phyloP scores from a whole-genome alignment of 345 rosid genomes.

The Gossypium ekmanianum region DNA sequence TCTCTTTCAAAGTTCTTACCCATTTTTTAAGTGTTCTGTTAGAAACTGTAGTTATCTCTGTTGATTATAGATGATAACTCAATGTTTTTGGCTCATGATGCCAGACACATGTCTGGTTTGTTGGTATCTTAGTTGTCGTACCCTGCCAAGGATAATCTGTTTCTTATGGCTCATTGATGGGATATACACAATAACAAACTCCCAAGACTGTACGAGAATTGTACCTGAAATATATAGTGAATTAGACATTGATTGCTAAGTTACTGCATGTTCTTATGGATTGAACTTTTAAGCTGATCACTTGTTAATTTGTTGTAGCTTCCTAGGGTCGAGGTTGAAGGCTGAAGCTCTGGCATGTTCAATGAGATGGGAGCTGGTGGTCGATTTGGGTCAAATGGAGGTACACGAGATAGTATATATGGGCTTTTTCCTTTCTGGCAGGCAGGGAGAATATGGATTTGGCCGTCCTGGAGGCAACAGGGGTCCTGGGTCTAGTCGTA shows the following conservation, averaged over 20 bases:
- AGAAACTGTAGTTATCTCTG: too few species aligned
- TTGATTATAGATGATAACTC: too few species aligned
- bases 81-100: too few species aligned
- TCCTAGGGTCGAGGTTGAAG: constrained; percentile 9
- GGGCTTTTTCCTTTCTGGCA: not conserved
- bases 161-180: too few species aligned
- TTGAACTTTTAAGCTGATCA: not conserved
- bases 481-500: constrained; percentile 9
- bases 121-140: too few species aligned
- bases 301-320: constrained; percentile 1
- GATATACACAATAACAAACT: too few species aligned
- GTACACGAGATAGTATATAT: not conserved
- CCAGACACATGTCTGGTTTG: too few species aligned
- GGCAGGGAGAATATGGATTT: not conserved
- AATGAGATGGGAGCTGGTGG: constrained; percentile 7
- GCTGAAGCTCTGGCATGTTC: not conserved
- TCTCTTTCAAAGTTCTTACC: too few species aligned
- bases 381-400: constrained; percentile 5
- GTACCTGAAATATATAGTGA: too few species aligned
- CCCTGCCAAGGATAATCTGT: too few species aligned
- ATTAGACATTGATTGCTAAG: not conserved
- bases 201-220: too few species aligned
- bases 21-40: too few species aligned
- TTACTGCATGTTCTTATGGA: not conserved
- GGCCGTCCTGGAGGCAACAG: constrained; percentile 4